Evolutionary conservation across 2,329 filamentous ascomycete species (phyloP).

Genomic region (Aspergillus pseudonomiae): DNA sequence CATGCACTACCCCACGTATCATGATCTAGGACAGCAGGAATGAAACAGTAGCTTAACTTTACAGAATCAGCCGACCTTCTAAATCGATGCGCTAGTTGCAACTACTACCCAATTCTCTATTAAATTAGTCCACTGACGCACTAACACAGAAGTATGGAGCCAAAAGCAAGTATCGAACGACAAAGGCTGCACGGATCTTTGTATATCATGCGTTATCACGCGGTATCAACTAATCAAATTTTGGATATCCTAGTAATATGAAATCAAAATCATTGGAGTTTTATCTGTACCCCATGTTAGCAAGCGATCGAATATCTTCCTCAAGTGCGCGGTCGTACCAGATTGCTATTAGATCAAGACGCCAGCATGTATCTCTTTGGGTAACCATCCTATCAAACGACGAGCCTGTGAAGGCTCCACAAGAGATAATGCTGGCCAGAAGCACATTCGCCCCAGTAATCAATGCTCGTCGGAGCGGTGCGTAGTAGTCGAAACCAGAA

Average conservation of each 20-base stretch:
- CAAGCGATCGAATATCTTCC: neutral
- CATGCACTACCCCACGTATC: neutral
- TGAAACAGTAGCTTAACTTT: neutral
- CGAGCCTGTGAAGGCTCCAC: conserved; percentile 3
- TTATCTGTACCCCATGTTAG: conserved; percentile 24
- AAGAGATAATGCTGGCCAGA: conserved; percentile 29
- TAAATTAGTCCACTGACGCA: neutral
- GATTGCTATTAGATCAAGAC: conserved; percentile 27
- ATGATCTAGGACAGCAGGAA: neutral
- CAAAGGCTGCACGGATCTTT: neutral
- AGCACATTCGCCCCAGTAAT: conserved; percentile 8
- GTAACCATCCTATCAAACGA: conserved; percentile 4
- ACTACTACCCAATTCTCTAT: neutral
- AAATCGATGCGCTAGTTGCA: neutral
- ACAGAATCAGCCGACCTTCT: conserved; percentile 1
- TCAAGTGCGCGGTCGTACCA: conserved; percentile 26
- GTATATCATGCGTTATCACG: conserved; percentile 11
- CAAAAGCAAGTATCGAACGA: neutral
- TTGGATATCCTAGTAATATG: conserved; percentile 15
- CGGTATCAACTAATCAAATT: conserved; percentile 11
- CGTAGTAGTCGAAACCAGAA: neutral
- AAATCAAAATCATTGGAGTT: conserved; percentile 9
- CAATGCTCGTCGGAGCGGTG: neutral
- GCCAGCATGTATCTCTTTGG: conserved; percentile 30
- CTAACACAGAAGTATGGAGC: neutral